phyloP scores from a whole-genome alignment of 208 protist species.

The Crithidia acanthocephali region DNA sequence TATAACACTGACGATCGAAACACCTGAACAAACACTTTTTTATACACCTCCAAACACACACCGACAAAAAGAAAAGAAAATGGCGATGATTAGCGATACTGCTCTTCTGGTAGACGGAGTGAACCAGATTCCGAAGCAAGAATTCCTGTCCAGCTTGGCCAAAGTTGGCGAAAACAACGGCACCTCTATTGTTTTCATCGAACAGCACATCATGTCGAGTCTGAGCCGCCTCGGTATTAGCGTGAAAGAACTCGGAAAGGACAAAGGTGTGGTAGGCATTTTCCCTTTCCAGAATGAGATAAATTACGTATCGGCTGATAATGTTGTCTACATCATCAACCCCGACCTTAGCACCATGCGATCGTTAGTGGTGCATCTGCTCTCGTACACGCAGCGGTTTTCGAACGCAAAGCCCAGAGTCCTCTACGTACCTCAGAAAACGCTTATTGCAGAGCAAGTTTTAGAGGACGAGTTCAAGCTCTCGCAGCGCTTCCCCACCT shows the following conservation, averaged over 20 bases:
- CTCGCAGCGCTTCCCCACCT: constrained; percentile 46
- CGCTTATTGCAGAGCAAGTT: constrained; percentile 76
- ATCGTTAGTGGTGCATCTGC: constrained; percentile 53
- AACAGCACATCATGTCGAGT: constrained; percentile 38
- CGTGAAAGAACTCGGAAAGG: constrained; percentile 21
- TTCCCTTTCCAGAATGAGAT: constrained; percentile 48
- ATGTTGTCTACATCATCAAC: constrained; percentile 46
- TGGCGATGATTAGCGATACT: constrained; percentile 10
- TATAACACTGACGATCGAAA: too few relatives aligned
- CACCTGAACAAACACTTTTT: too few relatives aligned
- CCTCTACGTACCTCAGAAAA: constrained; percentile 75
- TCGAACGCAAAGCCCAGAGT: constrained; percentile 50
- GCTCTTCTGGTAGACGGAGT: constrained; percentile 8
- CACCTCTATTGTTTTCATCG: constrained; percentile 49
- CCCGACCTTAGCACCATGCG: constrained; percentile 51
- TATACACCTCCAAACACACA: too few relatives aligned
- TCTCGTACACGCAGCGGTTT: constrained; percentile 61
- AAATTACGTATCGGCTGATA: constrained; percentile 52
- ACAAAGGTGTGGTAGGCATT: constrained; percentile 42
- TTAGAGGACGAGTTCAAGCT: constrained; percentile 77
- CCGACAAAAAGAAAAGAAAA: too few relatives aligned
- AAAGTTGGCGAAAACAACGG: constrained; percentile 26
- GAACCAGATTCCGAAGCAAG: constrained; percentile 39
- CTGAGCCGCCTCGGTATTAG: constrained; percentile 32
- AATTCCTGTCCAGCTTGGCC: constrained; percentile 27